A percentile compares a stretch with the other conserved stretches of the same genome.
Conservation (phyloP, 257 asterid species). For the Coffea eugenioides region DNA sequence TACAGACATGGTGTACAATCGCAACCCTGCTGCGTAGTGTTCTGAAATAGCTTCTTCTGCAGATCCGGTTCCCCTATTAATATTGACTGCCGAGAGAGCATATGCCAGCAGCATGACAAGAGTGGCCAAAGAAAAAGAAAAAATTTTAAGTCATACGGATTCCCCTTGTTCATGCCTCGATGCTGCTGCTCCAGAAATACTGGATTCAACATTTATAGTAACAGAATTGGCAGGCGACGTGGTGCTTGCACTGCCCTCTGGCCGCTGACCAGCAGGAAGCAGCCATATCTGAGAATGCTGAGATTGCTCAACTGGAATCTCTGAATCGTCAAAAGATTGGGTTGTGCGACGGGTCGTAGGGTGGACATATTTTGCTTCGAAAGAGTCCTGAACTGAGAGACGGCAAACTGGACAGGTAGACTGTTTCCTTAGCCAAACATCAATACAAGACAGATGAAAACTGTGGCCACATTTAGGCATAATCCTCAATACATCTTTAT, state of each 20-base stretch:
- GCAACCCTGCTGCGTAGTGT: neutral
- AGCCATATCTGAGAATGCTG: conserved; percentile 52
- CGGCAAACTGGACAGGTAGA: conserved; percentile 92
- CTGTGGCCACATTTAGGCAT: conserved; percentile 92
- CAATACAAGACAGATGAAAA: conserved; percentile 80
- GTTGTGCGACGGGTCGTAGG: conserved; percentile 28
- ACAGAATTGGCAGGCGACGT: conserved; percentile 30
- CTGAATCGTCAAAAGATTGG: conserved; percentile 46
- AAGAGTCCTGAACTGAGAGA: conserved; percentile 55
- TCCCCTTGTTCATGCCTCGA: conserved; percentile 34
- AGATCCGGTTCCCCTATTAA: neutral
- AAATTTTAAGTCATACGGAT: neutral
- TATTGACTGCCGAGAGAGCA: neutral
- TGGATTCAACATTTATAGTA: conserved; percentile 35
- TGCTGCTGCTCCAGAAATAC: conserved; percentile 35
- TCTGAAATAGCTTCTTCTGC: neutral
- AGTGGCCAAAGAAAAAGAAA: conserved; percentile 3
- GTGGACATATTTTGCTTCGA: conserved; percentile 36
- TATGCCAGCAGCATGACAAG: neutral
- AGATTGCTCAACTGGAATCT: conserved; percentile 42
- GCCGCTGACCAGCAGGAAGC: conserved; percentile 34
- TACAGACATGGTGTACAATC: conserved; percentile 8
- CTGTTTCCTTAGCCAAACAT: conserved; percentile 79
- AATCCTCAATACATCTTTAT: conserved; percentile 68
- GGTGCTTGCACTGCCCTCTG: conserved; percentile 29